phyloP scores from a whole-genome alignment of 495 filamentous ascomycete genomes.

The Podospora sp. region DNA sequence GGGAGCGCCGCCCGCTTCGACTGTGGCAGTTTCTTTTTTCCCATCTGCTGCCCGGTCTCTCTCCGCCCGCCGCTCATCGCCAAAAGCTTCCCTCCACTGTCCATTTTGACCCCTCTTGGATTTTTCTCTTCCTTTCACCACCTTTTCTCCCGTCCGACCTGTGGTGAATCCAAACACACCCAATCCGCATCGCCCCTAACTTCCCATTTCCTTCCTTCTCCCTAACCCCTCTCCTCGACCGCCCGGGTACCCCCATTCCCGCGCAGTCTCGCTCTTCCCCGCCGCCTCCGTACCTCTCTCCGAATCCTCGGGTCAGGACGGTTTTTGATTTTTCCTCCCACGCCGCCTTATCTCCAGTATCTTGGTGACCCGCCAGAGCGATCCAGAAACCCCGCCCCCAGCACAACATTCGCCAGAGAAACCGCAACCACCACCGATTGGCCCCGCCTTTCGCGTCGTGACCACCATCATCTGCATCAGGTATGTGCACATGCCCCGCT shows the following conservation, averaged over 20 bases:
- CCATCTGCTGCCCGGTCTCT: not conserved
- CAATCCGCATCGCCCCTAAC: constrained; percentile 9
- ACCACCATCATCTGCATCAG: constrained; percentile 31
- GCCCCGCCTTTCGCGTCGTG: constrained; percentile 28
- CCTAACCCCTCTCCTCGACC: constrained; percentile 11
- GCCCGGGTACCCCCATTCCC: constrained; percentile 2
- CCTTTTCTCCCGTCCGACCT: constrained; percentile 10
- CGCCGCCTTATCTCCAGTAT: constrained; percentile 22
- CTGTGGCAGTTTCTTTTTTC: constrained; percentile 18
- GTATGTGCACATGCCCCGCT: constrained; percentile 37
- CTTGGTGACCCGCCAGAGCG: constrained; percentile 20
- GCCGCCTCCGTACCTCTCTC: constrained; percentile 10
- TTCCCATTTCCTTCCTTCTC: constrained; percentile 2
- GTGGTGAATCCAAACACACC: constrained; percentile 11
- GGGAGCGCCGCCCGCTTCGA: constrained; percentile 17
- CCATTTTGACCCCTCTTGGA: constrained; percentile 25
- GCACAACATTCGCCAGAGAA: constrained; percentile 20
- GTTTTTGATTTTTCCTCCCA: constrained; percentile 18
- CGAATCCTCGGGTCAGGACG: constrained; percentile 18
- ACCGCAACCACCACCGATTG: constrained; percentile 30
- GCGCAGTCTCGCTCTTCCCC: constrained; percentile 1
- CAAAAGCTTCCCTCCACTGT: constrained; percentile 25
- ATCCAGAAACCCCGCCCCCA: constrained; percentile 21
- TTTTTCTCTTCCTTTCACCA: constrained; percentile 34
- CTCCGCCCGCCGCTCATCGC: constrained; percentile 16